These are phyloP conservation scores for Harringtonia aguacate DNA, from an alignment of 2,329 filamentous ascomycete genomes.

Conservation along the genomic window DNA sequence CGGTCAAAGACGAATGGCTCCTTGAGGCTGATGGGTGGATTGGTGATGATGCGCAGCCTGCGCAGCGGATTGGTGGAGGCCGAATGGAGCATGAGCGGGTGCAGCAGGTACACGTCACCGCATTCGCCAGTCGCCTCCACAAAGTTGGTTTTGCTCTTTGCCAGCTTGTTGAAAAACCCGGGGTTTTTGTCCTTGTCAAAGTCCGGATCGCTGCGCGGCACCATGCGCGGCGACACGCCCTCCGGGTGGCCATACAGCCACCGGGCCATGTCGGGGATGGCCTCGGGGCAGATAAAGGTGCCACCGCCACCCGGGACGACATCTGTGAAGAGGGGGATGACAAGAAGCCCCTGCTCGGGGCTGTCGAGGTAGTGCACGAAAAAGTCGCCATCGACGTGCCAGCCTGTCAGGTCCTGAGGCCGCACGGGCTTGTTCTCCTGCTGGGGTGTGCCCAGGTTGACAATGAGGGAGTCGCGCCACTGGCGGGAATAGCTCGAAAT, in stretches of 20 bases:
- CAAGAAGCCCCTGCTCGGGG: constrained; percentile 56
- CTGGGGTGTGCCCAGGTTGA: constrained; percentile 52
- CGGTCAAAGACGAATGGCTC: constrained; percentile 43
- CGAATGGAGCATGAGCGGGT: constrained; percentile 50
- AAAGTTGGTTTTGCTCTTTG: constrained; percentile 30
- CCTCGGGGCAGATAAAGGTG: constrained; percentile 52
- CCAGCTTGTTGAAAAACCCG: constrained; percentile 32
- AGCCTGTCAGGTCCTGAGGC: constrained; percentile 42
- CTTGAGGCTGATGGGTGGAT: constrained; percentile 40
- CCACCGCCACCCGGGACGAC: constrained; percentile 50
- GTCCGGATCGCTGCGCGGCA: constrained; percentile 37
- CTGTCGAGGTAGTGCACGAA: constrained; percentile 64
- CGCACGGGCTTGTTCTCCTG: constrained; percentile 36
- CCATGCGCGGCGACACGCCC: constrained; percentile 57
- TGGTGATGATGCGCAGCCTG: constrained; percentile 39
- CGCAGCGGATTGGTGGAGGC: constrained; percentile 34
- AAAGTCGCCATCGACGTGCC: constrained; percentile 65
- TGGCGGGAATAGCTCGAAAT: constrained; percentile 33
- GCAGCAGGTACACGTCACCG: constrained; percentile 48
- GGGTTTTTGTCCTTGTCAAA: constrained; percentile 32
- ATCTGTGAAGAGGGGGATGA: constrained; percentile 58
- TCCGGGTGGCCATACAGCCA: constrained; percentile 51
- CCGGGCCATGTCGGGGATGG: constrained; percentile 44
- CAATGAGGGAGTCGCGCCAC: constrained; percentile 60
- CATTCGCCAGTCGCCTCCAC: constrained; percentile 42